phyloP scores from a whole-genome alignment of 148 eudicot genomes.

The Simmondsia chinensis region DNA sequence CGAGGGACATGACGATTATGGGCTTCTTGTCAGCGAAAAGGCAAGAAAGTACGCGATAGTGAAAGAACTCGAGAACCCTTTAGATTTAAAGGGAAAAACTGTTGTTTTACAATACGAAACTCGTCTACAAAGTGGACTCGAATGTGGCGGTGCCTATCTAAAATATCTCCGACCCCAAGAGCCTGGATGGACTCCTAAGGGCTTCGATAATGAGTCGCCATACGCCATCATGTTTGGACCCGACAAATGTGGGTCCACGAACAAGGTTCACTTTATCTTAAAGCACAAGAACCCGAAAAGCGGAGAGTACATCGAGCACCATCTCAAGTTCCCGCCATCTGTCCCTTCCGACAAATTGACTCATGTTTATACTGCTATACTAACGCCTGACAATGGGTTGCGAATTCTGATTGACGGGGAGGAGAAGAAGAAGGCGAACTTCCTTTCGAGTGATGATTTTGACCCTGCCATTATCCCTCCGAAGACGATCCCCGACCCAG shows the following conservation, averaged over 20 bases:
- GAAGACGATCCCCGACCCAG: conserved; percentile 79
- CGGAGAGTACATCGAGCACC: conserved; percentile 83
- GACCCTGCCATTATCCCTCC: conserved; percentile 74
- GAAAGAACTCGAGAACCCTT: conserved; percentile 70
- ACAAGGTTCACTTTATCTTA: conserved; percentile 94
- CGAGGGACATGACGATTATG: conserved; percentile 92
- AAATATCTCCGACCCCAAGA: conserved; percentile 89
- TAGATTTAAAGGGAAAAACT: conserved; percentile 49
- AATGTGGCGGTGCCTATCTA: conserved; percentile 85
- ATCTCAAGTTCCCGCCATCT: conserved; percentile 79
- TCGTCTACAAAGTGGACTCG: conserved; percentile 78
- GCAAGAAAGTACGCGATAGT: conserved; percentile 92
- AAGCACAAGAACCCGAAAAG: conserved; percentile 90
- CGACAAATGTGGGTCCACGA: conserved; percentile 88
- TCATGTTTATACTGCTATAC: conserved; percentile 72
- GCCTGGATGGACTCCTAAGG: conserved; percentile 73
- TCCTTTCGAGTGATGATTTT: conserved; percentile 66
- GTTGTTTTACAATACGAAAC: conserved; percentile 80
- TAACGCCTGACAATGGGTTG: conserved; percentile 66
- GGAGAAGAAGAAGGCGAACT: conserved; percentile 85
- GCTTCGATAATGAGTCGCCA: conserved; percentile 69
- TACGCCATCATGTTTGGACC: conserved; percentile 92
- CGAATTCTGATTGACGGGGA: conserved; percentile 77
- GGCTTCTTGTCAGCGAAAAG: conserved; percentile 88
- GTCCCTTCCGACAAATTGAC: conserved; percentile 85